Conservation (phyloP, 106 monocot genomes). For the Posidonia australis region DNA sequence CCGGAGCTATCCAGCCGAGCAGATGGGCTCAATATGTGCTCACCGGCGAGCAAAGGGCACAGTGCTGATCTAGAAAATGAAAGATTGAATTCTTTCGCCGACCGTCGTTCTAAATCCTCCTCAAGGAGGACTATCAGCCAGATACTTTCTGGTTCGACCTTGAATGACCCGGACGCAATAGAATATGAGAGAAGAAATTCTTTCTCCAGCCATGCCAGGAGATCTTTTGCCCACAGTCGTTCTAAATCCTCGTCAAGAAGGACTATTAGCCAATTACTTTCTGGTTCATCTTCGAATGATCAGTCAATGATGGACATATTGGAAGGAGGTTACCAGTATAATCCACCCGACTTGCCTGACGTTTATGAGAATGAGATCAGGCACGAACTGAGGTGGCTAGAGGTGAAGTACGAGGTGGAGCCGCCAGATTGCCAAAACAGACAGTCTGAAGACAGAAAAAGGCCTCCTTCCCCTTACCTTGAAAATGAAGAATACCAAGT, state of each 20-base stretch:
- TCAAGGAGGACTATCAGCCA: background rate
- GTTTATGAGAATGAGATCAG: constrained; percentile 18
- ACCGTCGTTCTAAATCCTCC: background rate
- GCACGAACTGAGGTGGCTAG: constrained; percentile 22
- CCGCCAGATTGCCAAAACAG: constrained; percentile 5
- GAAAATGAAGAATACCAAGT: constrained; percentile 4
- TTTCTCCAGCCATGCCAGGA: background rate
- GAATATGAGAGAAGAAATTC: constrained; percentile 1
- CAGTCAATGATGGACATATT: background rate
- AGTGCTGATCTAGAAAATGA: background rate
- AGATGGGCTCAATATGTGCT: constrained; percentile 12
- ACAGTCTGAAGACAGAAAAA: constrained; percentile 2
- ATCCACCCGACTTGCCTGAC: constrained; percentile 2
- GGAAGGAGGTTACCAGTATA: background rate
- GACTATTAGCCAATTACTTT: background rate
- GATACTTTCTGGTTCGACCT: background rate
- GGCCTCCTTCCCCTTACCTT: constrained; percentile 12
- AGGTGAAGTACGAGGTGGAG: constrained; percentile 23
- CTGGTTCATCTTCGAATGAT: background rate
- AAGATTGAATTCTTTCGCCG: background rate
- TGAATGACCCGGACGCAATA: background rate
- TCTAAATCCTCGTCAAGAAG: background rate
- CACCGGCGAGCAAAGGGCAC: constrained; percentile 3
- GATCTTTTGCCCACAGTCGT: background rate
- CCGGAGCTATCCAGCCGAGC: constrained; percentile 8